Percentiles rank a stretch among this genome's conserved stretches.
Conservation (phyloP, 2,329 filamentous ascomycete genomes). For the Leptographium lundbergii region DNA sequence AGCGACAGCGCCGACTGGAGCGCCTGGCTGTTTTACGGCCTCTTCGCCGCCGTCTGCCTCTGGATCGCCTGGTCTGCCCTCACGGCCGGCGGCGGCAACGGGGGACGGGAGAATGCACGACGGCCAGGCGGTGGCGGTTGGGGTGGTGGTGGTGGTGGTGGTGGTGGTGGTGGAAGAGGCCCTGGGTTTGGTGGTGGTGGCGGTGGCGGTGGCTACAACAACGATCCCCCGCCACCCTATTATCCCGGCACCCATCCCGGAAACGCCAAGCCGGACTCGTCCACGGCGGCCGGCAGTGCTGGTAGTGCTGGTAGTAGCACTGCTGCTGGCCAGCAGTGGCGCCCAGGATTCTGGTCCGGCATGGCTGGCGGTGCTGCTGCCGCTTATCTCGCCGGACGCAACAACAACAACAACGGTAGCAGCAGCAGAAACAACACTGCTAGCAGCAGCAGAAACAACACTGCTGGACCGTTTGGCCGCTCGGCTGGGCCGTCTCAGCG, state of each 20-base stretch:
- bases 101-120: conserved; percentile 4
- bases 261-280: conserved; percentile 19
- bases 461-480: conserved; percentile 13
- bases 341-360: conserved; percentile 64
- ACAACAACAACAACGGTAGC: conserved; percentile 23
- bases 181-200: conserved; percentile 23
- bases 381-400: conserved; percentile 47
- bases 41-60: conserved; percentile 46
- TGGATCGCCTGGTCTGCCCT: conserved; percentile 48
- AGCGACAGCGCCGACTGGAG: background rate
- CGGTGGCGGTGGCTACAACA: conserved; percentile 14
- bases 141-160: conserved; percentile 20
- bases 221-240: conserved; percentile 40
- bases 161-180: conserved; percentile 19
- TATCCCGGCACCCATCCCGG: no score
- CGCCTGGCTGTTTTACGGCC: background rate
- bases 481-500: conserved; percentile 18
- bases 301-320: no score
- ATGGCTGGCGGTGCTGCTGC: conserved; percentile 56
- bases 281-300: no score
- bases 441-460: conserved; percentile 15
- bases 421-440: conserved; percentile 15
- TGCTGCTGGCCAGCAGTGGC: conserved; percentile 38
- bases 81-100: conserved; percentile 20
- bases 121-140: background rate